Base-by-base conservation (phyloP, 805 yeast species). In the Kuraishia piskuri region DNA sequence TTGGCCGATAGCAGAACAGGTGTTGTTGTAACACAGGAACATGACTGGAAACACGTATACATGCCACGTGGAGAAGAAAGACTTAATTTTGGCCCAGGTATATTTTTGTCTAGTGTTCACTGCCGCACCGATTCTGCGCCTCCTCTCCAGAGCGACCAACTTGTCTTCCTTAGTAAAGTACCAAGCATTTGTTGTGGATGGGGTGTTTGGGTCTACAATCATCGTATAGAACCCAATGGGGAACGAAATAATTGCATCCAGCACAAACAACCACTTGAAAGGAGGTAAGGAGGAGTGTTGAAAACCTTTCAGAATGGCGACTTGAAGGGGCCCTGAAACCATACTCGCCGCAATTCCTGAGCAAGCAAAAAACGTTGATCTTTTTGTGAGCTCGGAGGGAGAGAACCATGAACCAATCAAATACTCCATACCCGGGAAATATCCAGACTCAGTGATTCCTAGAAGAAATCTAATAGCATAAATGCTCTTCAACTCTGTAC, bases 31-130 rank as follows among this genome's bases (percentile, higher is more conserved):
- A 8, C 70, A 66, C 53, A 71, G 63, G 56, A 72, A 73, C 49
- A 74, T 52, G 25, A 59, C 12, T 21, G 80, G 80, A 58, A 76
- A 76, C 19, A 74, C 71, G 48, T 60, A 72, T 22, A 73, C 65
- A 62, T 77, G 82, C 82, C 82, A 77, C 3, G 80, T 73, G 54
- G 57, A 66, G 64, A 76, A 76, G 57, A 71, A 73, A 1, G 69
- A 52, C 52, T 70, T 74, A 55, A 76, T 66, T 55, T 71, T 74
- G 5, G 53, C 50, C 67, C 67, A 61, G 2, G 80, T 71, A 58
- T 75, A 76, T 23, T 66, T 69, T 36, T 68, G 69, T 60, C 73
- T 62, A 3, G 70, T 67, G 53, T 74, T 75, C 57, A 74, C 65
- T 56, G 68, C 76, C 17, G 77, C 76, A 21, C 74, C 73, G 52